phyloP scores from a whole-genome alignment of 805 yeast genomes.

The Saturnispora diversa region DNA sequence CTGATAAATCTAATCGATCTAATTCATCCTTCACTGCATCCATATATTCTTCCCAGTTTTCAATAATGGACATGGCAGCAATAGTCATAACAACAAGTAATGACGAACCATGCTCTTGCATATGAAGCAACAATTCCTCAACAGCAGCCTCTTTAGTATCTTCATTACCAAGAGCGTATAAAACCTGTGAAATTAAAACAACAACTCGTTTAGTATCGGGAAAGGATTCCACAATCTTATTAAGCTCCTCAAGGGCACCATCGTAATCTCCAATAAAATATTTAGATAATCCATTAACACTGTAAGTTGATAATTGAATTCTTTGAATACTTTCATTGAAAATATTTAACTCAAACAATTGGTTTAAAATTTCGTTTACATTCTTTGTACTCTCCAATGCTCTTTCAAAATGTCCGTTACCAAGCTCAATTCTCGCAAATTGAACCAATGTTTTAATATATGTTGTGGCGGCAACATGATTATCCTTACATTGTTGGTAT shows the following conservation, averaged over 20 bases:
- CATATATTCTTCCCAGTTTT: slow-evolving; percentile 49
- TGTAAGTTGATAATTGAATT: slow-evolving; percentile 46
- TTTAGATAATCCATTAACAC: slow-evolving; percentile 63
- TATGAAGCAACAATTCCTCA: slow-evolving; percentile 66
- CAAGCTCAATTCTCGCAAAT: slow-evolving; percentile 63
- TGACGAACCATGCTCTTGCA: slow-evolving; percentile 59
- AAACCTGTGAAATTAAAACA: slow-evolving; percentile 65
- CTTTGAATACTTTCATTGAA: slow-evolving; percentile 28
- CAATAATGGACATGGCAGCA: slow-evolving; percentile 71
- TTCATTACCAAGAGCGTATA: slow-evolving; percentile 67
- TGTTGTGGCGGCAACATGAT: slow-evolving; percentile 31
- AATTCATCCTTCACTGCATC: slow-evolving; percentile 62
- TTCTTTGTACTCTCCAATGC: slow-evolving; percentile 58
- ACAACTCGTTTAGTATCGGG: slow-evolving; percentile 60
- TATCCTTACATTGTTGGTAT: slow-evolving; percentile 15
- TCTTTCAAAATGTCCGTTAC: slow-evolving; percentile 41
- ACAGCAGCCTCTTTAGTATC: slow-evolving; percentile 77
- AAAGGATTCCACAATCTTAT: slow-evolving; percentile 47
- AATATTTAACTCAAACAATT: slow-evolving; percentile 29
- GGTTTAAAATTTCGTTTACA: slow-evolving; percentile 41
- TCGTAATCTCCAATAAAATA: slow-evolving; percentile 60
- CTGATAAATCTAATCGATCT: slow-evolving; percentile 38
- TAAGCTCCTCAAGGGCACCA: slow-evolving; percentile 59
- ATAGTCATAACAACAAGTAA: slow-evolving; percentile 60
- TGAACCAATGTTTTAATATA: slow-evolving; percentile 61